Percentiles rank a stretch among this genome's conserved stretches.
Evolutionary conservation across 169 alveolate genomes (phyloP).

Genomic region (Neospora caninum): DNA sequence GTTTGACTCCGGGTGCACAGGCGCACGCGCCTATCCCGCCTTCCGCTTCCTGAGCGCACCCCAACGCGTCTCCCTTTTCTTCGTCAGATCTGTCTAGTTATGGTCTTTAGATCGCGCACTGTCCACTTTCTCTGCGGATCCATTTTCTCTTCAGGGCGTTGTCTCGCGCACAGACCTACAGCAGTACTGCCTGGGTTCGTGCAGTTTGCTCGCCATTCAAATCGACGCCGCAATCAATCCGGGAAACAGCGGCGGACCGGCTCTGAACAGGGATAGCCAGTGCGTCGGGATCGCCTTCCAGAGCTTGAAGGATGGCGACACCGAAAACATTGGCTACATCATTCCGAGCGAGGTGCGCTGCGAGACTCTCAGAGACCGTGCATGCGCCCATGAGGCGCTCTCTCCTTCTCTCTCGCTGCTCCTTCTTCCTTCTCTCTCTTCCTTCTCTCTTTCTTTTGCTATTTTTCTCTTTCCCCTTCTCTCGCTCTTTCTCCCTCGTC

Average conservation of each 20-base stretch:
- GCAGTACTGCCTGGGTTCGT: constrained; percentile 71
- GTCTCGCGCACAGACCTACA: constrained; percentile 70
- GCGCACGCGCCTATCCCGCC: no score
- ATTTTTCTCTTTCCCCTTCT: not conserved
- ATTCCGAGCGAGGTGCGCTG: constrained; percentile 67
- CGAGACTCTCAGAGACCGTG: no score
- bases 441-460: not conserved
- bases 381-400: no score
- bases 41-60: no score
- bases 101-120: no score
- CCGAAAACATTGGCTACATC: constrained; percentile 76
- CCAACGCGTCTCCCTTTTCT: no score
- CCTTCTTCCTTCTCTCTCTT: not conserved
- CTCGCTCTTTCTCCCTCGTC: not conserved
- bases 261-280: constrained; percentile 66
- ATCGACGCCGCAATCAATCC: constrained; percentile 81
- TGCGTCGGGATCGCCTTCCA: constrained; percentile 78
- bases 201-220: constrained; percentile 73
- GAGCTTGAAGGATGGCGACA: constrained; percentile 73
- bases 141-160: constrained; percentile 14
- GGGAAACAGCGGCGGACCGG: constrained; percentile 83
- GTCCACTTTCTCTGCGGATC: not conserved
- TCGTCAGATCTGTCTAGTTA: no score
- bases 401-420: no score
- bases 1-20: no score